Evolutionary conservation across 257 asterid genomes (phyloP), one percentile per base, ranked within the genome.

Genomic region (Coffea eugenioides): DNA sequence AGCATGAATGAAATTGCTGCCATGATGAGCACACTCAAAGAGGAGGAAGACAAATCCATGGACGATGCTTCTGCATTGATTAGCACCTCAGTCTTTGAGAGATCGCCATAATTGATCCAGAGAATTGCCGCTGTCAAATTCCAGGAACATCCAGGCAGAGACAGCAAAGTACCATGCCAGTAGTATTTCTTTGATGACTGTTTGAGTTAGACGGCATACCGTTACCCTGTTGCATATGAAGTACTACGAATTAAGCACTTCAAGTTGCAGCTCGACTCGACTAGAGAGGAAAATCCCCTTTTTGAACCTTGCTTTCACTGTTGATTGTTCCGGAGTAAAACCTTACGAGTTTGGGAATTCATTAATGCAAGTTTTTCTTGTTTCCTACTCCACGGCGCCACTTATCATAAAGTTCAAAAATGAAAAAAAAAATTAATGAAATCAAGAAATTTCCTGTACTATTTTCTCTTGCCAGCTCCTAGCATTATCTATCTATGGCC

Each of bases 41-140:
- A 92, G 18, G 97, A 92, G 25, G 94, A 94, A 7, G 92, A 92
- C 75, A 89, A 85, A 80, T 92, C 97, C 41, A 57, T 88, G 81
- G 94, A 91, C 14, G 94, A 92, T 5, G 88, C 83, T 69, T 91
- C 96, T 8, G 89, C 78, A 52, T 57, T 75, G 18, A 81, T 83
- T 12, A 79, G 74, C 14, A 65, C 74, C 45, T 82, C 80, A 45
- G 46, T 76, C 62, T 77, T 67, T 34, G 76, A 21, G 61, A 64
- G 77, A 8, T 39, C 46, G 51, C 21, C 51, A 54, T 74, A 9
- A 39, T 39, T 39, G 43, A 54, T 65, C 70, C 1, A 43, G 73
- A 69, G 31, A 41, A 41, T 23, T 39, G 12, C 20, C 0, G 15
- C 48, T 41, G 51, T 69, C 21, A 71, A 39, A 46, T 23, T 71